Evolutionary conservation across 129 eudicot species (phyloP), one percentile per base, ranked within the genome.

Genomic region (Heracleum sosnowskyi): DNA sequence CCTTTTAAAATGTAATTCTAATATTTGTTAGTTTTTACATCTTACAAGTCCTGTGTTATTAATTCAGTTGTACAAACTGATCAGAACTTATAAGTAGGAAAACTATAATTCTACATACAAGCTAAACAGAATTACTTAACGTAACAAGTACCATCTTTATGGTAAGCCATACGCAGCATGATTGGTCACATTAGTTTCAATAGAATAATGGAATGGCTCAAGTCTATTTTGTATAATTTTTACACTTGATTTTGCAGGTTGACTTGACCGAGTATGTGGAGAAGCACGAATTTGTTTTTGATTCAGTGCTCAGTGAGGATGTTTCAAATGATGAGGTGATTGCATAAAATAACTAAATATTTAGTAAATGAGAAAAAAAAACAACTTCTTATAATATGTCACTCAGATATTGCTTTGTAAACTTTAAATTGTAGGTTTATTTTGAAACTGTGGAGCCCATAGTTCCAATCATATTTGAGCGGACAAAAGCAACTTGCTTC

Each of bases 401-500:
- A 57, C 33, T 77, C 80, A 26, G 44, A 46, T 57, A 53, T 75
- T 81, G 42, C 11, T 73, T 69, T 79, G 60, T 42, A 29, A 49
- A 5, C 74, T 35, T 74, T 51, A 3, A 33, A 33, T 22, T 51
- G 11, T 83, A 94, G 98, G 98, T 94, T 24, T 94, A 94, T 80
- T 88, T 82, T 72, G 98, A 94, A 86, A 94, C 98, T 15, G 98
- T 94, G 80, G 98, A 90, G 87, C 98, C 98, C 81, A 94, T 94
- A 76, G 97, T 94, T 85, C 98, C 98, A 40, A 94, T 94, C 69
- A 91, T 94, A 73, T 94, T 94, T 79, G 97, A 94, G 79, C 98
- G 97, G 69, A 94, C 98, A 39, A 94, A 94, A 90, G 97, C 98
- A 76, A 94, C 98, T 41, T 94, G 98, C 87, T 94, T 94, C 81